phyloP scores from a whole-genome alignment of 306 rosid genomes.

The cucumber (Cucumis sativus) region Cucumber_9930_V3 NC_026657.2:32244501-32245000 shows the following conservation, averaged over 20 bases:
- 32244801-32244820: slow-evolving; percentile 96
- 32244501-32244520: not conserved
- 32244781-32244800: slow-evolving; percentile 98
- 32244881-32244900: slow-evolving; percentile 70
- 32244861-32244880: slow-evolving; percentile 72
- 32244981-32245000: not conserved
- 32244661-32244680: slow-evolving; percentile 91
- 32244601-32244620: slow-evolving; percentile 61
- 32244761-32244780: slow-evolving; percentile 15
- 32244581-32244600: slow-evolving; percentile 70
- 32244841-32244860: slow-evolving; percentile 84
- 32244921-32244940: slow-evolving; percentile 89
- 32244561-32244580: slow-evolving; percentile 76
- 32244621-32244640: slow-evolving; percentile 97
- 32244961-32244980: not conserved
- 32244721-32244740: not conserved
- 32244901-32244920: slow-evolving; percentile 84
- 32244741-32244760: not conserved
- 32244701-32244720: slow-evolving; percentile 31
- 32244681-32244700: slow-evolving; percentile 80
- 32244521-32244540: not conserved
- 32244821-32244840: slow-evolving; percentile 91
- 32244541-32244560: not conserved
- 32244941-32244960: slow-evolving; percentile 56
- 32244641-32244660: slow-evolving; percentile 97